phyloP scores from a whole-genome alignment of 148 eudicot genomes.

The Rhododendron simsii region DNA sequence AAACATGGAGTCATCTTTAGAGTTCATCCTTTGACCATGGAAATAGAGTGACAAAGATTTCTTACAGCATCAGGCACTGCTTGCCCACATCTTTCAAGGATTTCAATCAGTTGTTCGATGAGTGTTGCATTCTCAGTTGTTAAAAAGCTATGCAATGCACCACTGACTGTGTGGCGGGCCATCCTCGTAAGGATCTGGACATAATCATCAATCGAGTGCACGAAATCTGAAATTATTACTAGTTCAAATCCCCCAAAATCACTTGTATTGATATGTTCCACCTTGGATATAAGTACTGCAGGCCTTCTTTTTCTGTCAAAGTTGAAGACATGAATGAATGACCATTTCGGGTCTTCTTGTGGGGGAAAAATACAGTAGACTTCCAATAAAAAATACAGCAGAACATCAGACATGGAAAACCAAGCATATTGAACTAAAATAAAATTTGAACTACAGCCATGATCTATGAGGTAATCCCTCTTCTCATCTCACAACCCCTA shows the following conservation, averaged over 20 bases:
- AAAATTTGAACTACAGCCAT: neutral
- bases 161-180: constrained; percentile 14
- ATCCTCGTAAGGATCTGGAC: constrained; percentile 1
- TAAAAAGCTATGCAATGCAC: constrained; percentile 11
- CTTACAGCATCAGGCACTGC: constrained; percentile 12
- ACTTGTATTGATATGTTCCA: neutral
- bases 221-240: neutral
- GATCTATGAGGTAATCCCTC: neutral
- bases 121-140: neutral
- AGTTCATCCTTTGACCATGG: neutral
- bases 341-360: neutral
- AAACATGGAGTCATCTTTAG: neutral
- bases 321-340: neutral
- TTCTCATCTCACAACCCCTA: neutral
- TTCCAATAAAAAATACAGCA: neutral
- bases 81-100: constrained; percentile 3
- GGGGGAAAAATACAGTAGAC: neutral
- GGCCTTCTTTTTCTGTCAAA: constrained; percentile 7
- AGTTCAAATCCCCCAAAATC: constrained; percentile 5
- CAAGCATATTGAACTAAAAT: neutral
- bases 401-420: neutral
- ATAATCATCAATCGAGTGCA: neutral
- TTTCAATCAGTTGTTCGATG: neutral
- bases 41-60: neutral
- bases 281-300: neutral